Conservation (phyloP, 1,284 basidiomycete species). For the Trichosporon ovoides region DNA sequence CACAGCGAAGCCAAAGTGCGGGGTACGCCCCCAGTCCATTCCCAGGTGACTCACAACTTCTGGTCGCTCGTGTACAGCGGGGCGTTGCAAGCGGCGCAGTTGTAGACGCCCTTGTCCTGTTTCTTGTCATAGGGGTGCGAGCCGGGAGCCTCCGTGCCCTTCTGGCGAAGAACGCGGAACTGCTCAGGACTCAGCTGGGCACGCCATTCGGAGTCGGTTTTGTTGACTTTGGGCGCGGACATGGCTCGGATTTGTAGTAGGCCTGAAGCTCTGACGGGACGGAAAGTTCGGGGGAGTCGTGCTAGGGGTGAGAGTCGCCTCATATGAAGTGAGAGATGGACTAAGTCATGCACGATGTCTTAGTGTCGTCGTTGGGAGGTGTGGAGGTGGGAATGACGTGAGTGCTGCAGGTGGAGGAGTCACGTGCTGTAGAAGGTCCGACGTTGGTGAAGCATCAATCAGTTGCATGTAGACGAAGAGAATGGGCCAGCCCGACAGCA, state of each 20-base stretch:
- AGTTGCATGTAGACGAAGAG: too few relatives aligned
- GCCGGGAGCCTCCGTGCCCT: conserved; percentile 75
- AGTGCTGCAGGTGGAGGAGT: neutral
- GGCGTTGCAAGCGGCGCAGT: conserved; percentile 49
- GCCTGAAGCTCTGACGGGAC: neutral
- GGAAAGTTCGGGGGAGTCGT: neutral
- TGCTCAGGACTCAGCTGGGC: conserved; percentile 76
- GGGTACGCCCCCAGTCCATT: neutral
- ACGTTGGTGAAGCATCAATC: too few relatives aligned
- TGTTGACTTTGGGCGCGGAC: conserved; percentile 47
- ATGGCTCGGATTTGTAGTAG: conserved; percentile 8
- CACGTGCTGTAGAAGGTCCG: too few relatives aligned
- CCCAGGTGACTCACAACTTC: conserved; percentile 59
- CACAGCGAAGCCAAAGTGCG: neutral
- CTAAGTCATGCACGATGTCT: neutral
- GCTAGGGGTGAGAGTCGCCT: neutral
- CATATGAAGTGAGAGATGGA: neutral
- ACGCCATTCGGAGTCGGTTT: conserved; percentile 78
- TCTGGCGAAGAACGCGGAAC: conserved; percentile 80
- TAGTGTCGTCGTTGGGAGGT: neutral
- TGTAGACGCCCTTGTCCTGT: conserved; percentile 62
- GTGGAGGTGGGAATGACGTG: conserved; percentile 4
- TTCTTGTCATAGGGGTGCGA: conserved; percentile 73
- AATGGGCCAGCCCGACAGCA: too few relatives aligned
- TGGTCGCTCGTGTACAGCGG: conserved; percentile 75